Evolutionary conservation across 306 rosid genomes (phyloP).

Genomic region (Cucumis hystrix): DNA sequence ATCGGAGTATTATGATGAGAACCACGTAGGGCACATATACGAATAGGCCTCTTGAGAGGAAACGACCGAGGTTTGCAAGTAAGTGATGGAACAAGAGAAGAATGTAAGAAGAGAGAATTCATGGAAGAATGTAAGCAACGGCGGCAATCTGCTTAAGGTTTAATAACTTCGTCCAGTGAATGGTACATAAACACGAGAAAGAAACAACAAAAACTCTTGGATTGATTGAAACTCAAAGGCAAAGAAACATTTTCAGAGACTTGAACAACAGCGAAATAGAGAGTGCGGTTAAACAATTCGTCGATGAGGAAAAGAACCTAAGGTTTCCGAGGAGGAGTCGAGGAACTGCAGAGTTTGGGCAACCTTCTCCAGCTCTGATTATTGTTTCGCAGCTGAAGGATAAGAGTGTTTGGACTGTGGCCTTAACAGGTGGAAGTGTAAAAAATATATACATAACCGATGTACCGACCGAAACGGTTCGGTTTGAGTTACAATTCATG

Average conservation of each 20-base stretch:
- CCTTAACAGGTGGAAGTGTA: too few species aligned
- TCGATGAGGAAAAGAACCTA: neutral
- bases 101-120: slow-evolving; percentile 22
- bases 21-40: neutral
- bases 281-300: neutral
- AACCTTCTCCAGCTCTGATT: neutral
- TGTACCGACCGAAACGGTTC: too few species aligned
- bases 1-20: neutral
- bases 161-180: too few species aligned
- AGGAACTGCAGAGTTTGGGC: neutral
- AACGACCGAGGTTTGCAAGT: slow-evolving; percentile 12
- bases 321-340: neutral
- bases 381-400: neutral
- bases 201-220: neutral
- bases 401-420: too few species aligned
- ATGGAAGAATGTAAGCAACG: neutral
- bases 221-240: neutral
- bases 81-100: slow-evolving; percentile 20
- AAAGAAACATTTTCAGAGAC: neutral
- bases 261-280: neutral
- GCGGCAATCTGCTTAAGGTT: too few species aligned
- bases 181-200: neutral
- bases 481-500: too few species aligned
- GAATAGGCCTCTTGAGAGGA: slow-evolving; percentile 20
- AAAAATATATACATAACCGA: too few species aligned